Evolutionary conservation across 2,329 filamentous ascomycete genomes (phyloP).

Genomic region (Calonectria ilicicola): DNA sequence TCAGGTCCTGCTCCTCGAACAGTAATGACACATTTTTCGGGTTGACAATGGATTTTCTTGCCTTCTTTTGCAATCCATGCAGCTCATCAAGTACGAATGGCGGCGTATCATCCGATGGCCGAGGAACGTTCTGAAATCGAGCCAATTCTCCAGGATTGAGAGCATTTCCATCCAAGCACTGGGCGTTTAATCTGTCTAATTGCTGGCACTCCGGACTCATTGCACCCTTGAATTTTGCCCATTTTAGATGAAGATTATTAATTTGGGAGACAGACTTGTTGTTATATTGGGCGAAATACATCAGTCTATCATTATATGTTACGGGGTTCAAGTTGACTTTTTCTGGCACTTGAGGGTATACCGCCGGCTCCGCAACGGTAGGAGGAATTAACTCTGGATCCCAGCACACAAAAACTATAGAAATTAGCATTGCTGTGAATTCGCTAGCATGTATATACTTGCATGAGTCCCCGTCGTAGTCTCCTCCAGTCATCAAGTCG

Average conservation of each 20-base stretch:
- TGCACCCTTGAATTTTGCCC: background rate
- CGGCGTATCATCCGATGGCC: background rate
- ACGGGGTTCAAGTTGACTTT: background rate
- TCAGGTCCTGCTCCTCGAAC: background rate
- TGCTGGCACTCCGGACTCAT: slow-evolving; percentile 3
- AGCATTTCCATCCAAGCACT: background rate
- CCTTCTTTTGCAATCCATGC: background rate
- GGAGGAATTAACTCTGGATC: background rate
- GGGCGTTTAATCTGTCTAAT: background rate
- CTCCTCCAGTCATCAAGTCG: background rate
- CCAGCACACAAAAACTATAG: background rate
- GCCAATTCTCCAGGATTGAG: background rate
- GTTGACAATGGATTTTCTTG: background rate
- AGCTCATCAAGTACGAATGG: background rate
- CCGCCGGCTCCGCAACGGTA: background rate
- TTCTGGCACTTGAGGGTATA: background rate
- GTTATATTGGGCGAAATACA: background rate
- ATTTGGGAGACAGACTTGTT: background rate
- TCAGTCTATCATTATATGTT: background rate
- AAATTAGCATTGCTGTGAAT: background rate
- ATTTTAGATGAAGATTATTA: background rate
- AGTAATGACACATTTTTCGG: background rate
- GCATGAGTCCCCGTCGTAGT: background rate
- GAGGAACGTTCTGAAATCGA: background rate
- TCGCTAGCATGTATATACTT: background rate